Evolutionary conservation across 1,284 basidiomycete species (phyloP).

Genomic region (Grifola frondosa): DNA sequence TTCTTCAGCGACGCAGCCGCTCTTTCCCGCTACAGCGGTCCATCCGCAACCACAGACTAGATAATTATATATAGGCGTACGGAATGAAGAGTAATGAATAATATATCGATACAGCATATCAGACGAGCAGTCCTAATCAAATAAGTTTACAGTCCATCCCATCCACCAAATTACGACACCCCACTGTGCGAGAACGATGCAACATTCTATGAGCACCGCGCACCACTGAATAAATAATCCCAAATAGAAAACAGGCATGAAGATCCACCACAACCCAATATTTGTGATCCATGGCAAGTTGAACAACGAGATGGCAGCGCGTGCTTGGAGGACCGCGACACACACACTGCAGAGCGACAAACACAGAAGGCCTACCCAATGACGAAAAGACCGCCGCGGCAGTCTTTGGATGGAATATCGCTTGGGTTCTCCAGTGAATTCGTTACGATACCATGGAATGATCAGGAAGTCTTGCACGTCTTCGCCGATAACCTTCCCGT

Average conservation of each 20-base stretch:
- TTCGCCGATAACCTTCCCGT: constrained; percentile 73
- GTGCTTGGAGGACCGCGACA: constrained; percentile 51
- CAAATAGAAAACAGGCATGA: constrained; percentile 59
- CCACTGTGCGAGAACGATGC: constrained; percentile 53
- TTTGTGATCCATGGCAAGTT: constrained; percentile 55
- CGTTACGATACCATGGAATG: constrained; percentile 76
- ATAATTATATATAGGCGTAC: too few relatives aligned
- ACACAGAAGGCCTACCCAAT: constrained; percentile 61
- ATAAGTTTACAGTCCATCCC: constrained; percentile 60
- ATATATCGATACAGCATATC: constrained; percentile 24
- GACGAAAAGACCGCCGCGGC: constrained; percentile 61
- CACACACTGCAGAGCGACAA: constrained; percentile 47
- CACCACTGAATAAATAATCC: constrained; percentile 61
- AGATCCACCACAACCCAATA: constrained; percentile 56
- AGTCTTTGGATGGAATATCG: constrained; percentile 57
- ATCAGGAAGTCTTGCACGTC: constrained; percentile 77
- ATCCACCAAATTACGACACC: constrained; percentile 67
- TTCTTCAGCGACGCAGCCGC: too few relatives aligned
- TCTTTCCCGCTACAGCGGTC: neutral
- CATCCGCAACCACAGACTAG: neutral
- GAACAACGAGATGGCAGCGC: constrained; percentile 54
- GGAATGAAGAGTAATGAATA: constrained; percentile 16
- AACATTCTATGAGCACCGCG: constrained; percentile 54
- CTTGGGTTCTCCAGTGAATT: constrained; percentile 74
- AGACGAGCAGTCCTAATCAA: constrained; percentile 33